Conservation (phyloP, 2,329 filamentous ascomycete genomes). For the Xylaria sp. region DNA sequence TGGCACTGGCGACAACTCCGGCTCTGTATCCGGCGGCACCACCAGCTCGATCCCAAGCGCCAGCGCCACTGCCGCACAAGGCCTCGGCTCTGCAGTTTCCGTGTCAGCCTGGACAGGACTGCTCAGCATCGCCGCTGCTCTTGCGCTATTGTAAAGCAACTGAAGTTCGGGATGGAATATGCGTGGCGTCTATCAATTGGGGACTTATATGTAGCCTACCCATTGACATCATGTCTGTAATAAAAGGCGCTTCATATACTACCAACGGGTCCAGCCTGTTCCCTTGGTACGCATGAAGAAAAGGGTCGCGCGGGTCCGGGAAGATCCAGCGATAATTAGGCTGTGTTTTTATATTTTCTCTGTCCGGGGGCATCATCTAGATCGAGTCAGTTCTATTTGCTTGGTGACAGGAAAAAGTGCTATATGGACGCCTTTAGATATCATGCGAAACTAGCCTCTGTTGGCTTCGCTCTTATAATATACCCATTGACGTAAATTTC, state of each 20-base stretch:
- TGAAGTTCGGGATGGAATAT: neutral
- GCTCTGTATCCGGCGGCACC: conserved; percentile 20
- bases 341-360: conserved; percentile 18
- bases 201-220: neutral
- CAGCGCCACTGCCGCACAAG: conserved; percentile 29
- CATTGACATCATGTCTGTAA: neutral
- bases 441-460: conserved; percentile 35
- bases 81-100: conserved; percentile 45
- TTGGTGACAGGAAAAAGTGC: conserved; percentile 36
- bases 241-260: neutral
- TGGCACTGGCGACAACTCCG: conserved; percentile 14
- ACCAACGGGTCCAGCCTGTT: neutral
- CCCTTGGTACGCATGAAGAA: neutral
- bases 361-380: conserved; percentile 10
- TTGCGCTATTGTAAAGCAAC: conserved; percentile 53
- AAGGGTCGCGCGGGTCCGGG: conserved; percentile 23
- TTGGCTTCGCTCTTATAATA: conserved; percentile 41
- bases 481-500: conserved; percentile 40
- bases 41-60: conserved; percentile 37
- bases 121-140: conserved; percentile 53
- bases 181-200: neutral
- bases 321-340: conserved; percentile 11
- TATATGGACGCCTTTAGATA: conserved; percentile 31
- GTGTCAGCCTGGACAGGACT: conserved; percentile 56
- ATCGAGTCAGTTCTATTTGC: conserved; percentile 12